A percentile compares a stretch with the other conserved stretches of the same genome.
Evolutionary conservation across 176 grass and related monocot genomes (phyloP).

Genomic region (Miscanthus lutarioriparius): DNA sequence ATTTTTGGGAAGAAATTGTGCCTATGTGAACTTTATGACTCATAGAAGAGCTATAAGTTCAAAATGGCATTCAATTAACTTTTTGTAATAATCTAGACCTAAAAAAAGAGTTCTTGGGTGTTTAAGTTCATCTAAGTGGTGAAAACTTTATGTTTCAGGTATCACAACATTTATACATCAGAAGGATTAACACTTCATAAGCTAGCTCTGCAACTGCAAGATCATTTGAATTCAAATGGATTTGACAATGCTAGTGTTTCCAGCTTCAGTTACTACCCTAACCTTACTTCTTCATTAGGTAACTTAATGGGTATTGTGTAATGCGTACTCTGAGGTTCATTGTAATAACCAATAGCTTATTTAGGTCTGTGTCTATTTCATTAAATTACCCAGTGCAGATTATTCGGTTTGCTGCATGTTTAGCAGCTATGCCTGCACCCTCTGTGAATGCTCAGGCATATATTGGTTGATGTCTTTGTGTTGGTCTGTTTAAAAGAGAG

Average conservation of each 20-base stretch:
- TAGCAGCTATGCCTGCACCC: not conserved
- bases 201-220: constrained; percentile 55
- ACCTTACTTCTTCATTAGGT: constrained; percentile 54
- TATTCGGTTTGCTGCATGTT: constrained; percentile 29
- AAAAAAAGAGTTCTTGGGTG: constrained; percentile 26
- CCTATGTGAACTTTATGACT: constrained; percentile 12
- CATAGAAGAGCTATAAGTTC: constrained; percentile 14
- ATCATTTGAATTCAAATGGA: constrained; percentile 41
- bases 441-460: constrained; percentile 14
- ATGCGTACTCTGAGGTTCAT: not conserved
- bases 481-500: constrained; percentile 15
- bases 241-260: constrained; percentile 20
- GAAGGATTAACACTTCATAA: constrained; percentile 78
- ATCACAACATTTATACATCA: constrained; percentile 70
- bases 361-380: constrained; percentile 27
- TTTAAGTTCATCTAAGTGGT: constrained; percentile 24
- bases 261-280: constrained; percentile 43
- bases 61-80: not conserved
- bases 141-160: constrained; percentile 49
- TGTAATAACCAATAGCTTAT: constrained; percentile 1
- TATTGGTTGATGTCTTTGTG: constrained; percentile 17
- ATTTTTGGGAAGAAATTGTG: constrained; percentile 18
- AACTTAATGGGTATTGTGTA: constrained; percentile 4
- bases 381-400: constrained; percentile 14
- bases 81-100: not conserved